These are phyloP conservation scores for Euclidium syriacum DNA, from an alignment of 345 rosid genomes.

Conservation along the genomic window DNA sequence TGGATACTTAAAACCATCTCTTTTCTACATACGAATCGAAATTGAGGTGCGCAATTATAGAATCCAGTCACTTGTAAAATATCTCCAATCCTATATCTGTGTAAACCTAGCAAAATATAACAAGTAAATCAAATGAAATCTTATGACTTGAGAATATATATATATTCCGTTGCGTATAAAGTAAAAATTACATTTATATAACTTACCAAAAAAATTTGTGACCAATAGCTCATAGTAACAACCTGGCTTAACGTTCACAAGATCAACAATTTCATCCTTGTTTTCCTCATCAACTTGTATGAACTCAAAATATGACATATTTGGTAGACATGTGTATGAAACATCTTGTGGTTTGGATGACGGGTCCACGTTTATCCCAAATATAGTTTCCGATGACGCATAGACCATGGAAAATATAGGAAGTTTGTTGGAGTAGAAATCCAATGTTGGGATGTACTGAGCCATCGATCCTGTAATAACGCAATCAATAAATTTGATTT, in stretches of 20 bases:
- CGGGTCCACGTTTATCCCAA: conserved; percentile 26
- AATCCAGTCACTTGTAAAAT: conserved; percentile 16
- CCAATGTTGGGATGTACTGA: not conserved
- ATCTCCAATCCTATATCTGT: conserved; percentile 26
- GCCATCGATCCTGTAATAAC: not conserved
- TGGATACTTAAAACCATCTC: conserved; percentile 55
- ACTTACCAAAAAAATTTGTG: conserved; percentile 18
- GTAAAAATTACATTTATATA: no score
- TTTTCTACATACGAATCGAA: conserved; percentile 24
- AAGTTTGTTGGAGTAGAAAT: not conserved
- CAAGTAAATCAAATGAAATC: no score
- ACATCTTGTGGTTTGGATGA: conserved; percentile 21
- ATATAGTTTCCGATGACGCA: not conserved
- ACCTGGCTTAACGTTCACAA: not conserved
- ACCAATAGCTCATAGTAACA: not conserved
- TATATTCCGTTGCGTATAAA: no score
- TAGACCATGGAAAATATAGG: not conserved
- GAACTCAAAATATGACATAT: conserved; percentile 31
- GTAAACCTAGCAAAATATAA: not conserved
- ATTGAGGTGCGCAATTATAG: conserved; percentile 20
- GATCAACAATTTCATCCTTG: not conserved
- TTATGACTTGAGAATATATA: no score
- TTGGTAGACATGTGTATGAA: conserved; percentile 26
- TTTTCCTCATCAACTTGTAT: not conserved
- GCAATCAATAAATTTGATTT: conserved; percentile 19